Percentiles rank a stretch among this genome's conserved stretches.
Conservation (phyloP, 2,329 filamentous ascomycete genomes). For the Diaporthe sp. region DNA sequence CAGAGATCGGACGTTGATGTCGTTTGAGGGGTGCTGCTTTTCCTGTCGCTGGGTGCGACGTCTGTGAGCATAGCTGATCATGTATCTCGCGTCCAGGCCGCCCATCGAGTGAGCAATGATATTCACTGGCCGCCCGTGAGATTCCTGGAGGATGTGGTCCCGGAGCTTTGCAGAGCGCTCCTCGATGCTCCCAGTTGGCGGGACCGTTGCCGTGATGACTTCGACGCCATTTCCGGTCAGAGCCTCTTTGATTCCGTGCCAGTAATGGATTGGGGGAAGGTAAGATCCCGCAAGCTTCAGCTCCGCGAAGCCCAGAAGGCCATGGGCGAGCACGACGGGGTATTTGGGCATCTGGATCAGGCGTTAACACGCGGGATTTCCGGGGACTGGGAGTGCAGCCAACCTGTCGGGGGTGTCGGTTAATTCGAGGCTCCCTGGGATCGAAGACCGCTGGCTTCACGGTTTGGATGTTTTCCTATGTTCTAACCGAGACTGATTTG, state of each 20-base stretch:
- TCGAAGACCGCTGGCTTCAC: neutral
- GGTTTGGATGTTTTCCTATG: too few relatives aligned
- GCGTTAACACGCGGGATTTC: conserved; percentile 39
- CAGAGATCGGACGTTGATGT: conserved; percentile 64
- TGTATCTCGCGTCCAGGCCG: conserved; percentile 75
- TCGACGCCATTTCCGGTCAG: conserved; percentile 66
- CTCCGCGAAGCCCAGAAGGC: conserved; percentile 74
- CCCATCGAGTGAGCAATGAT: conserved; percentile 82
- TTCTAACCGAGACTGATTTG: neutral
- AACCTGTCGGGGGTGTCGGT: neutral
- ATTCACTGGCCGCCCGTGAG: conserved; percentile 74
- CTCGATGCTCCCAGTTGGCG: conserved; percentile 72
- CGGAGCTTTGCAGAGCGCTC: conserved; percentile 71
- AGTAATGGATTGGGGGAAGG: conserved; percentile 73
- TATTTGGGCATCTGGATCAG: conserved; percentile 65
- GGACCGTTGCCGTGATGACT: conserved; percentile 73
- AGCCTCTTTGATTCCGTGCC: conserved; percentile 74
- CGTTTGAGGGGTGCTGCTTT: conserved; percentile 41
- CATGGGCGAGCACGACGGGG: conserved; percentile 76
- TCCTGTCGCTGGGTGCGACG: conserved; percentile 22
- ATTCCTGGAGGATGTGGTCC: conserved; percentile 63
- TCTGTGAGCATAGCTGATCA: conserved; percentile 71
- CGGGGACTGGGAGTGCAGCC: too few relatives aligned
- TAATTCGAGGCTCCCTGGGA: neutral
- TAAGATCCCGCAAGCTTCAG: conserved; percentile 63